Base-by-base conservation (phyloP, 257 asterid genomes). In the Jaltomata sinuosa region DNA sequence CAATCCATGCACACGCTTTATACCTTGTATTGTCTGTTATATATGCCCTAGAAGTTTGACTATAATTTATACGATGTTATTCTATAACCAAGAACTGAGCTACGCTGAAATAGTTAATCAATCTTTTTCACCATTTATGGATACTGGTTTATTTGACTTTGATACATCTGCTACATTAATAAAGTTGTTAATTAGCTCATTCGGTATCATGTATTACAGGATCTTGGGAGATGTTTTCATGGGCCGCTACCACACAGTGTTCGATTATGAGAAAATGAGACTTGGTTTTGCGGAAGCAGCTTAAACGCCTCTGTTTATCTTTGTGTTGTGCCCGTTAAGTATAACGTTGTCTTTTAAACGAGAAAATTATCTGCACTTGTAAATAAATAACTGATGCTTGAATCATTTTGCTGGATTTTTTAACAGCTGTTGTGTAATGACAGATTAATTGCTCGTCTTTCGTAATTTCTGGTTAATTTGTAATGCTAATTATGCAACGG, bases 251-350 rank as follows among this genome's bases (percentile, higher is more conserved):
- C 97, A 94, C 87, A 93, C 95, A 0, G 95, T 94, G 84, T 94
- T 94, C 36, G 98, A 94, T 80, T 93, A 87, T 31, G 98, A 92
- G 49, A 90, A 94, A 11, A 27, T 87, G 92, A 88, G 87, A 86
- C 92, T 94, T 71, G 98, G 97, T n/a, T 94, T 93, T 61, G 95
- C 98, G 18, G 93, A 92, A 88, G 94, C 96, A 83, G 93, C 97
- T 78, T 94, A 87, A 90, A 19, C 15, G 45, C 81, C 22, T 47
- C 62, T 14, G 49, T 40, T 52, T 38, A 8, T 47, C 1, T 25
- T 12, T 47, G 22, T 76, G 55, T 40, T 40, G 27, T 25, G 25
- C 14, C 36, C 15, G 1, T 5, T 59, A 16, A 18, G 25, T 16
- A 76, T 77, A 27, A 49, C 62, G 42, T 29, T 77, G 45, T 4